A percentile compares a stretch with the other conserved stretches of the same genome.
Evolutionary conservation across 176 grass and related monocot species (phyloP).

Genomic region (Canna indica): DNA sequence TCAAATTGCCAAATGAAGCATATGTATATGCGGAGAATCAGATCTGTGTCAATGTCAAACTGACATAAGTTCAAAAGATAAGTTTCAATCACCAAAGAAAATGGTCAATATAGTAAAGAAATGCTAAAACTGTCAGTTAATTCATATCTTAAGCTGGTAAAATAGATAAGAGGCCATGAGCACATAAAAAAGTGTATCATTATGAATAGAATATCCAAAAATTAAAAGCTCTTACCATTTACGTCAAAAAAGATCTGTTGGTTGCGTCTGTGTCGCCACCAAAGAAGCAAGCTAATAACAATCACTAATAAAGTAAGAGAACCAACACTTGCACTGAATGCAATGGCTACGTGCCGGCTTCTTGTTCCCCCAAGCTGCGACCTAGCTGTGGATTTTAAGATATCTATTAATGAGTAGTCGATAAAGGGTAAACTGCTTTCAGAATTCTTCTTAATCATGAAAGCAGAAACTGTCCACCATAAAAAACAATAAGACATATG

Average conservation of each 20-base stretch:
- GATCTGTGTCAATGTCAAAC: not conserved
- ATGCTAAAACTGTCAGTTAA: not conserved
- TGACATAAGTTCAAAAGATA: not conserved
- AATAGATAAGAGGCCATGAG: not conserved
- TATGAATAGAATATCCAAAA: no score
- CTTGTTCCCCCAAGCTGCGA: conserved; percentile 46
- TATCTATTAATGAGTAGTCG: conserved; percentile 6
- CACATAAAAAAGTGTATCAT: not conserved
- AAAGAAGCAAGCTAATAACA: conserved; percentile 20
- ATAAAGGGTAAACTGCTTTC: not conserved
- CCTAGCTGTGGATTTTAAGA: conserved; percentile 35
- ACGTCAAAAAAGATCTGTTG: conserved; percentile 65
- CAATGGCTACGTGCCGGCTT: conserved; percentile 35
- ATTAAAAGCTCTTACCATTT: conserved; percentile 42
- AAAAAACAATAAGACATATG: not conserved
- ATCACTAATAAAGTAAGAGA: conserved; percentile 15
- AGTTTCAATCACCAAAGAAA: no score
- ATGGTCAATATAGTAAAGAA: not conserved
- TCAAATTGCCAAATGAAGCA: not conserved
- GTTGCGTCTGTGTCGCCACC: conserved; percentile 34
- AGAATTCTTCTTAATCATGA: not conserved
- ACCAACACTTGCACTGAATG: conserved; percentile 17
- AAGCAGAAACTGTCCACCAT: not conserved
- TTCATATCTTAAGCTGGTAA: conserved; percentile 1
- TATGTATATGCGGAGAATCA: not conserved